Evolutionary conservation across 78 protist species (phyloP).

Genomic region (Mantamonas sphyraenae): DNA sequence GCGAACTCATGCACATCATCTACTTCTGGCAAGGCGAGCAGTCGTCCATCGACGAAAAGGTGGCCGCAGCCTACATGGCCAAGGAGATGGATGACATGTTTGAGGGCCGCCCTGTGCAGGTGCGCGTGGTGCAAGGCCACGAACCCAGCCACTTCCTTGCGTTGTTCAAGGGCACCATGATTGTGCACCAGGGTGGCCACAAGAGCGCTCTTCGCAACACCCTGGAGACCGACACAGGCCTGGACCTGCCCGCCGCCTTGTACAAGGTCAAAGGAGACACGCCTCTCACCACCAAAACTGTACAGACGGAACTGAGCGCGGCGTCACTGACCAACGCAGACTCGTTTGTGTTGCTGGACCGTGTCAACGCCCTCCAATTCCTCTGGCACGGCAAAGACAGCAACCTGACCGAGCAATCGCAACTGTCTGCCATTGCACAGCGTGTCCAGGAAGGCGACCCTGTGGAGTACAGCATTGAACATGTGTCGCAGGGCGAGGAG

Average conservation of each 20-base stretch:
- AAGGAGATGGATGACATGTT: conserved; percentile 18
- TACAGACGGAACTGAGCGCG: background rate
- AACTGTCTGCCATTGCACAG: too few relatives aligned
- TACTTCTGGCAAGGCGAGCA: conserved; percentile 52
- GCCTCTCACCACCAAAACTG: too few relatives aligned
- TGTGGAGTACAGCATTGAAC: too few relatives aligned
- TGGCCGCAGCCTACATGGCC: conserved; percentile 41
- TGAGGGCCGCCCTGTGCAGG: conserved; percentile 24
- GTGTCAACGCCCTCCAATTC: conserved; percentile 25
- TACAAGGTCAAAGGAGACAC: too few relatives aligned
- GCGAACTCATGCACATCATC: background rate
- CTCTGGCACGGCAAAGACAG: too few relatives aligned
- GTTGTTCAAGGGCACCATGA: conserved; percentile 25
- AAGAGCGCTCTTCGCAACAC: background rate
- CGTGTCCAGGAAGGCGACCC: too few relatives aligned
- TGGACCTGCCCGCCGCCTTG: conserved; percentile 5
- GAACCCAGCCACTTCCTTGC: conserved; percentile 37
- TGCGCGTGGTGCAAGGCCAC: conserved; percentile 27
- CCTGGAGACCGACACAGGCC: background rate
- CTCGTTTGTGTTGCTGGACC: conserved; percentile 50
- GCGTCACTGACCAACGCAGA: background rate
- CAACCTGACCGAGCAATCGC: too few relatives aligned
- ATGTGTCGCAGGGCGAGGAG: too few relatives aligned
- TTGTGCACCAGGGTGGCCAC: conserved; percentile 30
- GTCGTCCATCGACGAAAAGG: conserved; percentile 17